Percentiles rank a stretch among this genome's conserved stretches.
phyloP scores from a whole-genome alignment of 2,329 filamentous ascomycete genomes.

The Venturia asperata region DNA sequence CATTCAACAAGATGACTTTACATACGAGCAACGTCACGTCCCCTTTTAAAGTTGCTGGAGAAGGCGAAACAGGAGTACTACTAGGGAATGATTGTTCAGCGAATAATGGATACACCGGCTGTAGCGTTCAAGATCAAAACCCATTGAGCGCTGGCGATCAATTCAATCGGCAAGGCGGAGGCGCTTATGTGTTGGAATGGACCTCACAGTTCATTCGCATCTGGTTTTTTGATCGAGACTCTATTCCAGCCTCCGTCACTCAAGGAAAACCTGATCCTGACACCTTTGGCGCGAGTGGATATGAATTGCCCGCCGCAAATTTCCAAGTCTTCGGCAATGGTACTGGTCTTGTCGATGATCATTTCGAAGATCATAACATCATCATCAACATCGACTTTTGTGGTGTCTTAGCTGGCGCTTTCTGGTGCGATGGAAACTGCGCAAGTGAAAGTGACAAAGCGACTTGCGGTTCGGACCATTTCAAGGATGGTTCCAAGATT shows the following conservation, averaged over 20 bases:
- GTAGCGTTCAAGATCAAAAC: slow-evolving; percentile 20
- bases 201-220: slow-evolving; percentile 23
- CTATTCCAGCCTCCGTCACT: slow-evolving; percentile 36
- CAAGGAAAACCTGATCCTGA: slow-evolving; percentile 49
- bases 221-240: slow-evolving; percentile 25
- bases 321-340: slow-evolving; percentile 40
- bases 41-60: slow-evolving; percentile 21
- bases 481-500: too few species aligned
- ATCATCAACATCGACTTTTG: slow-evolving; percentile 38
- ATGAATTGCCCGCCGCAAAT: slow-evolving; percentile 47
- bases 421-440: slow-evolving; percentile 13
- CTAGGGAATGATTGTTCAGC: slow-evolving; percentile 24
- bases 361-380: slow-evolving; percentile 34
- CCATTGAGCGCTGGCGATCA: slow-evolving; percentile 23
- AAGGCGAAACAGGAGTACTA: slow-evolving; percentile 20
- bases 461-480: too few species aligned
- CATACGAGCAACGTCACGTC: slow-evolving; percentile 20
- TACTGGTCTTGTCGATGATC: slow-evolving; percentile 31
- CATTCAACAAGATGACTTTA: slow-evolving; percentile 24
- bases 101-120: slow-evolving; percentile 18
- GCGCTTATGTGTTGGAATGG: slow-evolving; percentile 32
- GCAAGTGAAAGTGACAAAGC: too few species aligned
- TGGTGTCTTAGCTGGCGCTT: slow-evolving; percentile 28
- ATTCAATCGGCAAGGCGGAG: slow-evolving; percentile 24
- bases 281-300: slow-evolving; percentile 46